Evolutionary conservation across 2,329 filamentous ascomycete species (phyloP).

Genomic region (Lasiodiplodia sp.): DNA sequence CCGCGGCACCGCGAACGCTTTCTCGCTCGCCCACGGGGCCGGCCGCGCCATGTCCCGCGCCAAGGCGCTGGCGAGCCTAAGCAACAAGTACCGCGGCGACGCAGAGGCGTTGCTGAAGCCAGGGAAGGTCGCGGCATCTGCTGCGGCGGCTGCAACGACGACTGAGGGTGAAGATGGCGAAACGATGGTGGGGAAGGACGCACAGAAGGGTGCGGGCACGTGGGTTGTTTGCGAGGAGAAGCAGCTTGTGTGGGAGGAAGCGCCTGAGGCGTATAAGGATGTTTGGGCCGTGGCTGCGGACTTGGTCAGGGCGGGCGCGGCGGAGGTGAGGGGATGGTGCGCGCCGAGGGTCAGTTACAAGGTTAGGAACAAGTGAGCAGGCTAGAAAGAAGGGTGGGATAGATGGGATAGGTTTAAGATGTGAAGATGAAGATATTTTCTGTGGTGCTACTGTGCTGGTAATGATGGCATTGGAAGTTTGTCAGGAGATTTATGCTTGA

Average conservation of each 20-base stretch:
- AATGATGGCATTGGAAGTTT: too few species aligned
- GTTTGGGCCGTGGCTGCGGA: conserved; percentile 47
- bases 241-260: conserved; percentile 49
- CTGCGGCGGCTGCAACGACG: not conserved
- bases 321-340: conserved; percentile 43
- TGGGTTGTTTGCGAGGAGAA: conserved; percentile 50
- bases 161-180: not conserved
- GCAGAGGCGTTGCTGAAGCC: conserved; percentile 40
- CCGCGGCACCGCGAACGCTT: conserved; percentile 42
- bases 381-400: not conserved
- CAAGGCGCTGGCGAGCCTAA: conserved; percentile 42
- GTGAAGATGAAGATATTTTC: too few species aligned
- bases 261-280: conserved; percentile 49
- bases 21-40: conserved; percentile 49
- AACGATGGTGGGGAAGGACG: not conserved
- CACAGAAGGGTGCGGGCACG: conserved; percentile 37
- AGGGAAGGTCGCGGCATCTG: conserved; percentile 8
- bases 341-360: conserved; percentile 48
- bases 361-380: conserved; percentile 42
- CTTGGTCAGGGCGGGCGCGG: conserved; percentile 43
- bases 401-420: too few species aligned
- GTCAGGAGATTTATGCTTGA: too few species aligned
- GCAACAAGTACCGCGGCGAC: conserved; percentile 43
- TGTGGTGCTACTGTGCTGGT: too few species aligned
- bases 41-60: conserved; percentile 48